phyloP scores from a whole-genome alignment of 1,139 yeast species.

The Taphrina flavorubra region DNA sequence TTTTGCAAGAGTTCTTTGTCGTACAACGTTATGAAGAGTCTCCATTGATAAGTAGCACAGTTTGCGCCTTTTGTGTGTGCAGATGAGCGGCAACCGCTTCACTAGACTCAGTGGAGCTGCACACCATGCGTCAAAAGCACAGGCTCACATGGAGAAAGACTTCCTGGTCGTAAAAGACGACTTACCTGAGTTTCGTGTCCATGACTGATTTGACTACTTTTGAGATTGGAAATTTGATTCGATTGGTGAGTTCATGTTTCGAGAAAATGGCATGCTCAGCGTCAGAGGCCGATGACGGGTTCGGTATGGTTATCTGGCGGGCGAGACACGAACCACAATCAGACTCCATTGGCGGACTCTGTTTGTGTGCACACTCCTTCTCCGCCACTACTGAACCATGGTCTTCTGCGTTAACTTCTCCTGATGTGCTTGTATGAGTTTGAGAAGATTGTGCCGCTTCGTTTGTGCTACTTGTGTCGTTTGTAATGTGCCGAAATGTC shows the following conservation, averaged over 20 bases:
- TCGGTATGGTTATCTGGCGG: not conserved
- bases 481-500: not conserved
- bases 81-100: no score
- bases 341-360: not conserved
- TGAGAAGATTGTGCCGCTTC: not conserved
- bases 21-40: no score
- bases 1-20: no score
- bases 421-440: no score
- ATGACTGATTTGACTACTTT: not conserved
- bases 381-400: not conserved
- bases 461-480: not conserved
- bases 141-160: no score
- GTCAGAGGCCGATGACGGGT: not conserved
- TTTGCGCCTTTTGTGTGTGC: no score
- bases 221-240: not conserved
- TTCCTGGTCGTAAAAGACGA: no score
- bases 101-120: no score
- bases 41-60: no score
- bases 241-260: not conserved
- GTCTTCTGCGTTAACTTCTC: not conserved
- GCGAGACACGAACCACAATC: not conserved
- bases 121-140: no score
- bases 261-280: not conserved
- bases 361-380: not conserved
- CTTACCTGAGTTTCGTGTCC: conserved; percentile 5